Base-by-base conservation (phyloP, 805 yeast genomes). In the Vanderwaltozyma polyspora region DNA sequence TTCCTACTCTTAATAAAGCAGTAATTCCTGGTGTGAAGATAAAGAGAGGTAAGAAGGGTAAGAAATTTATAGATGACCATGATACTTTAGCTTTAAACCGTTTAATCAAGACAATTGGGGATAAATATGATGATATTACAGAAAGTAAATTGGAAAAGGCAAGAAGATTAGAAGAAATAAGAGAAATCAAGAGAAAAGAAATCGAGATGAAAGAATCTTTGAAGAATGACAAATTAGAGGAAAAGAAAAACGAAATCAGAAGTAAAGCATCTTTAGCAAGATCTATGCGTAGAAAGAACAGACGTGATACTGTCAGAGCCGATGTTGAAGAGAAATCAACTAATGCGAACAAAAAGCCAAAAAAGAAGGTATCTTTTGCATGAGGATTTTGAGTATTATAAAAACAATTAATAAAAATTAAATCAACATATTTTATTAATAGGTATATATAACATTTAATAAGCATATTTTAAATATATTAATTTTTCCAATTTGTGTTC, bases 111-210 rank as follows among this genome's bases (percentile, higher is more conserved):
- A 74, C 79, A 22, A 85, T 91, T 36, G 86, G 85, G 48, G 94
- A 86, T 52, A 73, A 78, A 40, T 68, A 76, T 43, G 96, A 89
- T 41, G 69, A 72, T 28, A 71, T 74, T 7, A 77, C 79, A 47
- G 95, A 87, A 51, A 80, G 94, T 45, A 91, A 86, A 59, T 65
- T 91, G 37, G 98, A 89, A 53, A 84, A 83, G 52, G 78, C 94
- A 1, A 74, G 83, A 52, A 77, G 94, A 58, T 66, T 91, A 31
- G 96, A 89, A 58, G 94, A 83, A 46, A 73, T 89, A 39, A 71
- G 98, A 51, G 95, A 85, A 29, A 64, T 85, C 44, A 84, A 81
- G 63, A 74, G 84, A 50, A 69, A 78, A 59, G 97, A 91, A 57
- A 73, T 89, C 43, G 96, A 89, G 55, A 66, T 79, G 54, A 80